phyloP scores from a whole-genome alignment of 768 basidiomycete species.

The Pleurotus eryngii region DNA sequence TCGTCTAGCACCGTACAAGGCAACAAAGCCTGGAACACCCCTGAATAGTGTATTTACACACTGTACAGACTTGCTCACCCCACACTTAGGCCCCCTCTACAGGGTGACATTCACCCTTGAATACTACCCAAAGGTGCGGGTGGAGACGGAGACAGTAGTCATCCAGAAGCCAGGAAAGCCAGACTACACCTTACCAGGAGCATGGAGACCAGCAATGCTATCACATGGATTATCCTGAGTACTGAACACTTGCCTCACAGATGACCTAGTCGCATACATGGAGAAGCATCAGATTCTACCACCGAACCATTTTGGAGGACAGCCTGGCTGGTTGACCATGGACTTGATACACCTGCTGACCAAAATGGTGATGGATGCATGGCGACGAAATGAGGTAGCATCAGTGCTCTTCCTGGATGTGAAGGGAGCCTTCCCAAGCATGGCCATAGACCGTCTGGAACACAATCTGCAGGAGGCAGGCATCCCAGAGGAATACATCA shows the following conservation, averaged over 20 bases:
- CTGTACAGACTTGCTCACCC: conserved; percentile 7
- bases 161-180: conserved; percentile 9
- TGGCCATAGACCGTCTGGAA: conserved; percentile 12
- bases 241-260: conserved; percentile 8
- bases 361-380: conserved; percentile 17
- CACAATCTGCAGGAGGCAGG: conserved; percentile 19
- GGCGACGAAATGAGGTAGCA: conserved; percentile 18
- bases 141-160: conserved; percentile 21
- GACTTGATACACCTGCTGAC: conserved; percentile 24
- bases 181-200: too few relatives aligned
- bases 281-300: conserved; percentile 21
- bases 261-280: conserved; percentile 11
- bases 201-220: conserved; percentile 11
- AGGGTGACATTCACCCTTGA: conserved; percentile 24
- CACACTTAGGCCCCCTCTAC: conserved; percentile 17
- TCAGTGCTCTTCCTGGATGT: conserved; percentile 26
- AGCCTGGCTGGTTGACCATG: conserved; percentile 23
- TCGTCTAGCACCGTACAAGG: conserved; percentile 23
- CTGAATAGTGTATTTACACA: conserved; percentile 20
- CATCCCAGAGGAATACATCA: conserved; percentile 17
- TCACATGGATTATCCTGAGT: conserved; percentile 13
- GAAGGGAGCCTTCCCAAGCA: conserved; percentile 24
- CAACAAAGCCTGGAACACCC: conserved; percentile 17
- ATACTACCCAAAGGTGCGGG: conserved; percentile 26
- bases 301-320: conserved; percentile 24